These are phyloP conservation scores for Pythium rishiriense DNA, from an alignment of 352 stramenopile genomes.

Conservation along the genomic window DNA sequence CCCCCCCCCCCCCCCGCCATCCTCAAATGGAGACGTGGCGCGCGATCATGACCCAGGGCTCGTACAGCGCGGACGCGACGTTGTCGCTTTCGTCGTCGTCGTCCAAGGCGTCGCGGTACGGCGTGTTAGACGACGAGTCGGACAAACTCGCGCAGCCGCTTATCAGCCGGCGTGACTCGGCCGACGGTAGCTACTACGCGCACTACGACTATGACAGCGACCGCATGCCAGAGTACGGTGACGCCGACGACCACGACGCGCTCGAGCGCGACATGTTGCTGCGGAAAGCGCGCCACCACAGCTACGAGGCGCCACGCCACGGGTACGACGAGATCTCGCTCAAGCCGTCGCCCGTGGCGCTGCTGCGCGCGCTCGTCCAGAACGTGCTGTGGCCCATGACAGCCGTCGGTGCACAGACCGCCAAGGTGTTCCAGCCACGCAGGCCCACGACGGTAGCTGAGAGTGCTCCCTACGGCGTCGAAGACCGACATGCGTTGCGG, in stretches of 20 bases:
- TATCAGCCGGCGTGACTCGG: slow-evolving; percentile 29
- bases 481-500: slow-evolving; percentile 22
- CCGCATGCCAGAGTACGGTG: not conserved
- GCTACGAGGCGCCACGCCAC: not conserved
- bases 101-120: slow-evolving; percentile 26
- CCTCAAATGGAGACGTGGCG: slow-evolving; percentile 27
- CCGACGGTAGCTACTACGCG: not conserved
- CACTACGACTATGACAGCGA: slow-evolving; percentile 19
- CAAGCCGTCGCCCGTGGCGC: slow-evolving; percentile 12
- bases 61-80: slow-evolving; percentile 20
- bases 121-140: slow-evolving; percentile 34
- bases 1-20: not conserved
- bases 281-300: not conserved
- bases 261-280: slow-evolving; percentile 17
- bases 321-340: slow-evolving; percentile 21
- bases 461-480: not conserved
- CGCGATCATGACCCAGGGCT: slow-evolving; percentile 28
- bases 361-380: slow-evolving; percentile 21
- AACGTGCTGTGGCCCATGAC: slow-evolving; percentile 31
- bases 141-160: slow-evolving; percentile 43
- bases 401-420: slow-evolving; percentile 22
- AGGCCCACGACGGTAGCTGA: no score
- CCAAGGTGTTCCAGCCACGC: slow-evolving; percentile 22
- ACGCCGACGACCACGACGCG: slow-evolving; percentile 7
- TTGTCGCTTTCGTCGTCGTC: not conserved